Conservation (phyloP, 139 green algal species). For the Deuterostichococcus epilithicus region DNA sequence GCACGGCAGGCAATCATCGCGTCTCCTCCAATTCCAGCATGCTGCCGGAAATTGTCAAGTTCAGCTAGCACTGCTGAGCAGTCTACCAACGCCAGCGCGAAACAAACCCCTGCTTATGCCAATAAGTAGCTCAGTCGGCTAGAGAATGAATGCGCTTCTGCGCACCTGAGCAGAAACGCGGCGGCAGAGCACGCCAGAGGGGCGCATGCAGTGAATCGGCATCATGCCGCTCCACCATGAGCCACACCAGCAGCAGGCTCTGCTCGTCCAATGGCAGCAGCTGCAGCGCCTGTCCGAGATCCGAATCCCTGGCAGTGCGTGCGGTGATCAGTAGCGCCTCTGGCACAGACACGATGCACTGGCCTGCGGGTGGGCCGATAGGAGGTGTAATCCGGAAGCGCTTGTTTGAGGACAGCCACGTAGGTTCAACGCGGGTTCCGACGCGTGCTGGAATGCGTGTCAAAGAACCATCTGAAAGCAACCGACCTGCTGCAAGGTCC, state of each 20-base stretch:
- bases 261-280: conserved; percentile 8
- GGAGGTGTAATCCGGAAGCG: no score
- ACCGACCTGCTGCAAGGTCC: no score
- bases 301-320: background rate
- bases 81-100: background rate
- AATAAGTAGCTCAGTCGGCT: background rate
- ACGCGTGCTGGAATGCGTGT: no score
- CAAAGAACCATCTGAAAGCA: no score
- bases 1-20: background rate
- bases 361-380: no score
- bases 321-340: background rate
- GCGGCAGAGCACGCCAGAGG: conserved; percentile 44
- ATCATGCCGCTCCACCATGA: conserved; percentile 51
- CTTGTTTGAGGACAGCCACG: no score
- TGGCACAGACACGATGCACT: background rate
- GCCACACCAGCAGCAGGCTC: conserved; percentile 42
- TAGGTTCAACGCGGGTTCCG: no score
- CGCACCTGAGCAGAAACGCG: conserved; percentile 30
- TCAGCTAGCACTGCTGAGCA: background rate
- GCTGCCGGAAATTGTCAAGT: background rate
- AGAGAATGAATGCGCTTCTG: background rate
- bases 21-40: background rate
- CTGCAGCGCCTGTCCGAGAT: background rate
- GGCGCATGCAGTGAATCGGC: conserved; percentile 30
- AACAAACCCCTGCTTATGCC: no score